Conservation (phyloP, 2,329 filamentous ascomycete genomes). For the Pyrenochaeta sp. region DNA sequence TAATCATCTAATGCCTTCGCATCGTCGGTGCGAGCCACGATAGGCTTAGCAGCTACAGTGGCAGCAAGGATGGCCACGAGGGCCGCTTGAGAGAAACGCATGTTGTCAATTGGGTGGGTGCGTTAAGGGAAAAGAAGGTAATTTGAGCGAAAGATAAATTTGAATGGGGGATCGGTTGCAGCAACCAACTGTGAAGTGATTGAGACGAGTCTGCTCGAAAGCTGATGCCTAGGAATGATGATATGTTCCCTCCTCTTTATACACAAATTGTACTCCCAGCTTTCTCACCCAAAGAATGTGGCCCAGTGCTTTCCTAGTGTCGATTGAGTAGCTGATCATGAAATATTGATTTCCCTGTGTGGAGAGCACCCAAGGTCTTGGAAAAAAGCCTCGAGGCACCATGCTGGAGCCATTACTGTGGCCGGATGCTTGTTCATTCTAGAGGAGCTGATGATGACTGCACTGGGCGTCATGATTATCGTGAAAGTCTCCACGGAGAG, state of each 20-base stretch:
- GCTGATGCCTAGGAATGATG: background rate
- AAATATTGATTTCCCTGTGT: background rate
- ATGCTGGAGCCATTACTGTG: background rate
- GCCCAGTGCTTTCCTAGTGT: background rate
- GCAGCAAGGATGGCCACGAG: slow-evolving; percentile 20
- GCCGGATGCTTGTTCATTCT: background rate
- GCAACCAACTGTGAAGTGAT: background rate
- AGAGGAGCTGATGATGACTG: background rate
- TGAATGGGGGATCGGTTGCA: background rate
- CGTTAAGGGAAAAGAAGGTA: background rate
- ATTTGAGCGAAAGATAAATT: background rate
- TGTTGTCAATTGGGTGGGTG: background rate
- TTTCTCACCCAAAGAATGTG: background rate
- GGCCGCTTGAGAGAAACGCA: slow-evolving; percentile 23
- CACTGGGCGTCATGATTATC: background rate
- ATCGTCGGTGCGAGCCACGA: slow-evolving; percentile 14
- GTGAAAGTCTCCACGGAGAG: background rate
- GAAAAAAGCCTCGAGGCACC: background rate
- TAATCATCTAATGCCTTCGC: slow-evolving; percentile 11
- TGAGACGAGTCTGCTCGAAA: background rate
- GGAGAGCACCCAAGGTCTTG: background rate
- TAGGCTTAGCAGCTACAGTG: slow-evolving; percentile 19
- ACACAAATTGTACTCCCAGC: background rate
- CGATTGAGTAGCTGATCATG: background rate
- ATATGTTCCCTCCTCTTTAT: background rate